These are phyloP conservation scores for Amanita subjunquillea DNA, from an alignment of 768 basidiomycete species.

Conservation along the genomic window DNA sequence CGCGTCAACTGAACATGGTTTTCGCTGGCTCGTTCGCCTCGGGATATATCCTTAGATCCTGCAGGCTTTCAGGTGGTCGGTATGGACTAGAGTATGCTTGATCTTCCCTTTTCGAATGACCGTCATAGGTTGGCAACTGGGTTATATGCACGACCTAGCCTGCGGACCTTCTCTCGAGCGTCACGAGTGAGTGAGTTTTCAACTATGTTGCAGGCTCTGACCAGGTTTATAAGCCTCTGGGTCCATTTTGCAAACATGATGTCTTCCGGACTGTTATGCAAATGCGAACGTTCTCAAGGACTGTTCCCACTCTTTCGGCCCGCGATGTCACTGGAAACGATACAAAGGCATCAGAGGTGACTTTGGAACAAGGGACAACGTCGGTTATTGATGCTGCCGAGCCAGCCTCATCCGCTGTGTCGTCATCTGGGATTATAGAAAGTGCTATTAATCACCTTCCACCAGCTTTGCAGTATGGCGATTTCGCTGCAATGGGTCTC, in stretches of 20 bases:
- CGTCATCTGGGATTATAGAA: conserved; percentile 7
- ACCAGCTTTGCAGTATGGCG: conserved; percentile 57
- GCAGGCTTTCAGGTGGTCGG: not conserved
- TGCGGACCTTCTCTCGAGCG: not conserved
- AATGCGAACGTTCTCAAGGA: conserved; percentile 1
- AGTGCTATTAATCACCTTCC: conserved; percentile 7
- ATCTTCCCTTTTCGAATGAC: not conserved
- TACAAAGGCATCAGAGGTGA: not conserved
- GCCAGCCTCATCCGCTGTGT: not conserved
- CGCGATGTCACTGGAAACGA: not conserved
- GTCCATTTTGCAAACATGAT: not conserved
- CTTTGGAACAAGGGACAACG: not conserved
- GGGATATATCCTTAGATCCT: conserved; percentile 1
- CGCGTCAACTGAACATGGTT: not conserved
- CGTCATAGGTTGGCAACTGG: not conserved
- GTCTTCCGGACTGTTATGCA: not conserved
- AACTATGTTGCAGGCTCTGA: not conserved
- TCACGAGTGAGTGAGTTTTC: not conserved
- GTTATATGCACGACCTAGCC: not conserved
- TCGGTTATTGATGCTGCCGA: not conserved
- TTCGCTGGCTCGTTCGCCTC: conserved; percentile 2
- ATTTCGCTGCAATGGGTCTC: conserved; percentile 61
- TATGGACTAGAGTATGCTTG: not conserved
- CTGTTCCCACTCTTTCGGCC: not conserved
- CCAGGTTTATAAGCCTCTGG: not conserved